Evolutionary conservation across 2,329 filamentous ascomycete species (phyloP).

Genomic region (Nannizzia gypsea): DNA sequence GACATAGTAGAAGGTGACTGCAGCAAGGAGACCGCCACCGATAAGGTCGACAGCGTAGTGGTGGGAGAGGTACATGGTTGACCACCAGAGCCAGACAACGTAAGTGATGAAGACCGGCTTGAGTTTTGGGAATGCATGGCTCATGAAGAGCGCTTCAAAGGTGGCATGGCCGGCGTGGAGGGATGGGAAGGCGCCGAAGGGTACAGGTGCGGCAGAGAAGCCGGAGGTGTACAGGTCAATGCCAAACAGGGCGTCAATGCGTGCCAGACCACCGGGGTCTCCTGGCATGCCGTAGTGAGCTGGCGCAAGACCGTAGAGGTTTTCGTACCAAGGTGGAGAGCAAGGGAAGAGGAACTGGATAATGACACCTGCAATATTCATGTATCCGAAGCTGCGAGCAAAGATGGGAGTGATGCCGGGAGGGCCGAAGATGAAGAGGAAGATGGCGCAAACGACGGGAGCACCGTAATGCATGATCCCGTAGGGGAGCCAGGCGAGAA

Average conservation of each 20-base stretch:
- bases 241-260: constrained; percentile 80
- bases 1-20: constrained; percentile 68
- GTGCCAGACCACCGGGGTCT: constrained; percentile 76
- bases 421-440: constrained; percentile 81
- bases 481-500: constrained; percentile 88
- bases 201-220: constrained; percentile 80
- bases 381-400: constrained; percentile 78
- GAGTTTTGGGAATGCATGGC: constrained; percentile 75
- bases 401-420: constrained; percentile 77
- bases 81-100: constrained; percentile 92
- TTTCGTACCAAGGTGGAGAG: constrained; percentile 95
- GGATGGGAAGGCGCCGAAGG: constrained; percentile 91
- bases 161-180: constrained; percentile 83
- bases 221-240: constrained; percentile 86
- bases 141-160: constrained; percentile 84
- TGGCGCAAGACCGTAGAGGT: constrained; percentile 76
- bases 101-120: constrained; percentile 71
- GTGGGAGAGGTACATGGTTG: constrained; percentile 95
- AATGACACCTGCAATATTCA: constrained; percentile 76
- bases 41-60: constrained; percentile 94
- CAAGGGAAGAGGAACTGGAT: constrained; percentile 88
- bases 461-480: constrained; percentile 82
- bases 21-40: constrained; percentile 66
- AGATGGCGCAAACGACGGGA: constrained; percentile 62
- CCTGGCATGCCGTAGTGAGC: constrained; percentile 87